These are phyloP conservation scores for Hansenula lynferdii DNA, from an alignment of 1,139 yeast genomes.

Conservation along the genomic window DNA sequence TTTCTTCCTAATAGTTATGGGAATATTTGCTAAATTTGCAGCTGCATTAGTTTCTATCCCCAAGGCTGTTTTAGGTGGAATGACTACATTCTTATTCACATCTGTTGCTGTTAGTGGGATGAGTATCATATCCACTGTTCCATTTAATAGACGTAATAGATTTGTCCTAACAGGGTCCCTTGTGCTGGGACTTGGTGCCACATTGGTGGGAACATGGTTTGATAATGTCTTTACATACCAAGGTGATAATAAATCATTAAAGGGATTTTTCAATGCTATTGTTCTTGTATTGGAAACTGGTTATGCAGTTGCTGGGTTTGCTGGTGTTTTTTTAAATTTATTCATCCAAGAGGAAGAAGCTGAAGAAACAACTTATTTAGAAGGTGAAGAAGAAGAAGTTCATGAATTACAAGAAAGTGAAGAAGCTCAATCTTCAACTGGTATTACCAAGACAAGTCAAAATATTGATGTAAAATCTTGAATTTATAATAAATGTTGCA, in stretches of 20 bases:
- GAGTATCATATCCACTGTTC: conserved; percentile 67
- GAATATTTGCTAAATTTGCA: conserved; percentile 81
- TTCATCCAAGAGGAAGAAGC: conserved; percentile 68
- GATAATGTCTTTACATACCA: conserved; percentile 64
- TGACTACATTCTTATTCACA: conserved; percentile 85
- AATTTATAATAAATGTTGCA: too few relatives aligned
- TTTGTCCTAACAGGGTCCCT: conserved; percentile 74
- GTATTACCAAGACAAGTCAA: too few relatives aligned
- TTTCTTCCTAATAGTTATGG: conserved; percentile 78
- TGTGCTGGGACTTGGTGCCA: conserved; percentile 75
- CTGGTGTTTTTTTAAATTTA: conserved; percentile 67
- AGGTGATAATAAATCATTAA: conserved; percentile 57
- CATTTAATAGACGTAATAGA: conserved; percentile 83
- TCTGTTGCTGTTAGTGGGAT: conserved; percentile 88
- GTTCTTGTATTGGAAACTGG: conserved; percentile 82
- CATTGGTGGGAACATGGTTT: conserved; percentile 76
- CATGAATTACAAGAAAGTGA: not conserved
- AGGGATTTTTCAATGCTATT: conserved; percentile 77
- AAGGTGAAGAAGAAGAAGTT: conserved; percentile 40
- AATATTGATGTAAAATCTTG: too few relatives aligned
- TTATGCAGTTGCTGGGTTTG: conserved; percentile 71
- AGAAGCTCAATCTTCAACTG: not conserved
- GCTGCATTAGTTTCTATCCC: conserved; percentile 88
- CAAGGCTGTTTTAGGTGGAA: conserved; percentile 80
- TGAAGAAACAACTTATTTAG: conserved; percentile 29